Evolutionary conservation across 208 protist genomes (phyloP).

Genomic region (Leishmania turanica): DNA sequence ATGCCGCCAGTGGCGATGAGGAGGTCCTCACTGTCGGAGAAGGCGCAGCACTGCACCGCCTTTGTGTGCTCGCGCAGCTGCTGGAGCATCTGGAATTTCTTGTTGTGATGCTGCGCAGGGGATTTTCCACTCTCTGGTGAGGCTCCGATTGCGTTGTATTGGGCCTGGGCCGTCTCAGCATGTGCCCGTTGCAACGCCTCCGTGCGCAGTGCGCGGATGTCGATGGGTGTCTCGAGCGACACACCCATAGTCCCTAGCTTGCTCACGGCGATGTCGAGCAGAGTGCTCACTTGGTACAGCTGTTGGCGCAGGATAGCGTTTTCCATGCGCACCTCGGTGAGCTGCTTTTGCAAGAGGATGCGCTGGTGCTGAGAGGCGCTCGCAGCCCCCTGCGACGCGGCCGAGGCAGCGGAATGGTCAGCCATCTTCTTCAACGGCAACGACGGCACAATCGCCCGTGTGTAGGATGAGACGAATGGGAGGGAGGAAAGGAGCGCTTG

Average conservation of each 20-base stretch:
- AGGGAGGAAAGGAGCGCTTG: neutral
- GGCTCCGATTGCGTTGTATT: constrained; percentile 21
- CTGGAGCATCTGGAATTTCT: constrained; percentile 65
- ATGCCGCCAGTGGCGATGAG: constrained; percentile 78
- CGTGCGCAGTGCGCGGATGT: constrained; percentile 71
- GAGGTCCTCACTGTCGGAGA: constrained; percentile 62
- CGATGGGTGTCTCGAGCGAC: constrained; percentile 72
- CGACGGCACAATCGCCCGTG: neutral
- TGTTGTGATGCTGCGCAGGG: constrained; percentile 26
- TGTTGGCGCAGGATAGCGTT: constrained; percentile 82
- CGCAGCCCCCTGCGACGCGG: constrained; percentile 41
- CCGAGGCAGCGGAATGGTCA: constrained; percentile 15
- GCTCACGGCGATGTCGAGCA: constrained; percentile 89
- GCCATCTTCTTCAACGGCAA: constrained; percentile 4
- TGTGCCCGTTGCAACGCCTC: constrained; percentile 45
- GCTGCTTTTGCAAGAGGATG: constrained; percentile 65
- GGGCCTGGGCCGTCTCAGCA: constrained; percentile 31
- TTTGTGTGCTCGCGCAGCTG: constrained; percentile 83
- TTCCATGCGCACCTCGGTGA: constrained; percentile 75
- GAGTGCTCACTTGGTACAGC: constrained; percentile 73
- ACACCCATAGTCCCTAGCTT: constrained; percentile 78
- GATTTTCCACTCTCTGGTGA: constrained; percentile 21
- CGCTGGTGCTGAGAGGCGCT: constrained; percentile 73
- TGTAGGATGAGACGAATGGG: neutral
- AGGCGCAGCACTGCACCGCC: constrained; percentile 80